phyloP scores from a whole-genome alignment of 1,284 basidiomycete genomes.

The Cerrena zonata region DNA sequence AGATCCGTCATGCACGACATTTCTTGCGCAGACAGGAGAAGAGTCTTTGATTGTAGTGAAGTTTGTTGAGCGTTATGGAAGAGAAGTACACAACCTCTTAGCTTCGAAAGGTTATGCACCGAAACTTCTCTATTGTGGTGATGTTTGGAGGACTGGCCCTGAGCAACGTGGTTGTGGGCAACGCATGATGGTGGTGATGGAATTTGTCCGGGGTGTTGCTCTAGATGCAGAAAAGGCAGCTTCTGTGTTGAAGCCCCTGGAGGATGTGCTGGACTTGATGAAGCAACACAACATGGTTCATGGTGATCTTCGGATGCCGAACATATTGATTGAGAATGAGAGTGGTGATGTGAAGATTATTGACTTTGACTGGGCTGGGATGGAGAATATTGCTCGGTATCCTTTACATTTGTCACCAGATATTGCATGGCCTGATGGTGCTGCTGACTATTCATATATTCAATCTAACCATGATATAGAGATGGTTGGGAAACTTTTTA shows the following conservation, averaged over 20 bases:
- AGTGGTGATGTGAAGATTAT: constrained; percentile 10
- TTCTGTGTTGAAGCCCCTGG: not conserved
- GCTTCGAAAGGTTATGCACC: constrained; percentile 15
- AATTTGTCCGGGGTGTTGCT: constrained; percentile 1
- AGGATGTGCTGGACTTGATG: not conserved
- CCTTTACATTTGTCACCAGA: constrained; percentile 13
- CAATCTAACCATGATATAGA: no score
- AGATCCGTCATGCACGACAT: constrained; percentile 8
- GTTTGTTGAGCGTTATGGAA: no score
- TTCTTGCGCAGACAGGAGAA: constrained; percentile 1
- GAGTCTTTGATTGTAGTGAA: constrained; percentile 3
- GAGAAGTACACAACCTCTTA: constrained; percentile 22
- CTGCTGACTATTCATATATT: no score
- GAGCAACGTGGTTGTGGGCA: not conserved
- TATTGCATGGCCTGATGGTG: not conserved
- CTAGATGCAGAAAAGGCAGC: no score
- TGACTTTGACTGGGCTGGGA: constrained; percentile 25
- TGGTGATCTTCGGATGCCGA: constrained; percentile 21
- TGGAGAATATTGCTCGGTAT: constrained; percentile 16
- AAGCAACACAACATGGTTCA: constrained; percentile 11
- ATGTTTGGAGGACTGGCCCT: not conserved
- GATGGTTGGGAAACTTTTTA: no score
- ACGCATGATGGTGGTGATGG: constrained; percentile 10
- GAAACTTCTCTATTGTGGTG: constrained; percentile 14
- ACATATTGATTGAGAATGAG: constrained; percentile 12